Evolutionary conservation across 352 stramenopile species (phyloP).

Genomic region (Phytophthora cactorum): DNA sequence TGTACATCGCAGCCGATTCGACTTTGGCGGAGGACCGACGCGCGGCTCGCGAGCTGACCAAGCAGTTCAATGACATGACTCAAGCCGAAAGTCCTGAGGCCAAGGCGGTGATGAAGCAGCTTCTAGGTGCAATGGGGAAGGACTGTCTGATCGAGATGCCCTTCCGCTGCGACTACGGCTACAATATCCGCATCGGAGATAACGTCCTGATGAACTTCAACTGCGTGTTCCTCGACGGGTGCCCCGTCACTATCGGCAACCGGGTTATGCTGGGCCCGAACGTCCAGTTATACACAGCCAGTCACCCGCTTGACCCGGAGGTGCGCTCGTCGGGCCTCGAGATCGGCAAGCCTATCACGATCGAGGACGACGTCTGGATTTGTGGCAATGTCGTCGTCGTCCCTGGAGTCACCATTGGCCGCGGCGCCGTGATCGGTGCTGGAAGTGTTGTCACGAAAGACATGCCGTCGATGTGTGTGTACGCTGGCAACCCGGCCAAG

Average conservation of each 20-base stretch:
- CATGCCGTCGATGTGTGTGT: conserved; percentile 65
- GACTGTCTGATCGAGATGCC: conserved; percentile 75
- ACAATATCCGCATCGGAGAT: conserved; percentile 76
- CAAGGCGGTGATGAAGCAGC: conserved; percentile 21
- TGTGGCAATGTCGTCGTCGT: conserved; percentile 75
- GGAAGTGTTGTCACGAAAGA: conserved; percentile 86
- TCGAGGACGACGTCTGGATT: conserved; percentile 90
- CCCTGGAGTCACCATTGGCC: conserved; percentile 72
- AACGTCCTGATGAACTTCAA: conserved; percentile 92
- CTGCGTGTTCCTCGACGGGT: conserved; percentile 86
- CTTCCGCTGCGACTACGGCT: conserved; percentile 91
- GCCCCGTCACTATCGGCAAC: conserved; percentile 75
- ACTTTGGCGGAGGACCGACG: conserved; percentile 48
- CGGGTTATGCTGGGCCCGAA: conserved; percentile 75
- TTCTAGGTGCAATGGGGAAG: background rate
- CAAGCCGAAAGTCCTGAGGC: conserved; percentile 34
- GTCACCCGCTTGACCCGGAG: conserved; percentile 68
- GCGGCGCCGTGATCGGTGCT: conserved; percentile 72
- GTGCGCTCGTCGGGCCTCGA: conserved; percentile 51
- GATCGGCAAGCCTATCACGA: conserved; percentile 72
- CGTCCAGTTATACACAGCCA: conserved; percentile 84
- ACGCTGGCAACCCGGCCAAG: conserved; percentile 79
- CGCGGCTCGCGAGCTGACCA: conserved; percentile 38
- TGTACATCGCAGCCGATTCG: conserved; percentile 49
- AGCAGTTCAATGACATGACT: conserved; percentile 48